phyloP scores from a whole-genome alignment of 2,329 filamentous ascomycete genomes.

The Venturia oleaginea region DNA sequence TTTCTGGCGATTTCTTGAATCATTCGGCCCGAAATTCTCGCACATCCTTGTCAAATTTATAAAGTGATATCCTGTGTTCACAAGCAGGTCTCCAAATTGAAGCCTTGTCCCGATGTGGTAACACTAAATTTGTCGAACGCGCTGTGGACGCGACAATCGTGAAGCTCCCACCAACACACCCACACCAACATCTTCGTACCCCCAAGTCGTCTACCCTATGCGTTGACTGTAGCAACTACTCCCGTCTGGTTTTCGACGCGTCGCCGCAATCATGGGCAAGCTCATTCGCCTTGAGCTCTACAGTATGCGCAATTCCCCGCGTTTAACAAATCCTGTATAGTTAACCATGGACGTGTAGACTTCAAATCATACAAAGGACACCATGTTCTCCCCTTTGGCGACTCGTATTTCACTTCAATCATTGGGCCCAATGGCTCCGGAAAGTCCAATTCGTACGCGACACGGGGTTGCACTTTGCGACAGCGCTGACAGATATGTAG shows the following conservation, averaged over 20 bases:
- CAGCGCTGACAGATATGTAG: constrained; percentile 34
- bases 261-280: constrained; percentile 64
- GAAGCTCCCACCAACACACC: not conserved
- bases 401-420: constrained; percentile 98
- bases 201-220: not conserved
- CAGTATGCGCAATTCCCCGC: constrained; percentile 51
- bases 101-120: not conserved
- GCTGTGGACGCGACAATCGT: not conserved
- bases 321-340: constrained; percentile 12
- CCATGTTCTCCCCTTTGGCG: constrained; percentile 86
- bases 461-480: constrained; percentile 11
- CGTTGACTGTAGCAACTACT: not conserved
- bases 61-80: not conserved
- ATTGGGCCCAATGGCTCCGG: constrained; percentile 99
- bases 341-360: constrained; percentile 45
- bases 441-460: constrained; percentile 90
- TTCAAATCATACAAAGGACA: constrained; percentile 99
- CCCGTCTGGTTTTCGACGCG: not conserved
- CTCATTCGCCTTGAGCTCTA: constrained; percentile 89
- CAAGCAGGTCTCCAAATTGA: not conserved
- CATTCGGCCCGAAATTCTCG: not conserved
- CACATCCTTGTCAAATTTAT: not conserved
- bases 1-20: not conserved
- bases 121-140: not conserved
- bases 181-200: not conserved